Conservation (phyloP, 2,329 filamentous ascomycete genomes). For the Aspergillus sp. region DNA sequence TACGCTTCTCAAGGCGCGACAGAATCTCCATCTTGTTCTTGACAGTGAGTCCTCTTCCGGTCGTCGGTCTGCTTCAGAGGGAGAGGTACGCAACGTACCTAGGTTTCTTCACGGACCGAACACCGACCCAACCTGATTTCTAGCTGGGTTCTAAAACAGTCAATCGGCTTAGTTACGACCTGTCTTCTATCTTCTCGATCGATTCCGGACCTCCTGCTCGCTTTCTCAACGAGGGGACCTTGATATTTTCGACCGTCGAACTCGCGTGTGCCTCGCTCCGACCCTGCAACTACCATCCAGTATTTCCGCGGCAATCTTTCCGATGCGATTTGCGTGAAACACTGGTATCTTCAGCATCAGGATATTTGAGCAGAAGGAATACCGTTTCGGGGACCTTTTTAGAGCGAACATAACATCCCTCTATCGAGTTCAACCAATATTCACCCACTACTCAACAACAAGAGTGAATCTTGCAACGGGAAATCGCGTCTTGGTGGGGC, state of each 20-base stretch:
- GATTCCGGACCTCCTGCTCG: background rate
- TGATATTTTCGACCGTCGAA: constrained; percentile 4
- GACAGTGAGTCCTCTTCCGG: constrained; percentile 17
- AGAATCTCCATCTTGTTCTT: constrained; percentile 14
- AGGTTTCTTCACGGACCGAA: constrained; percentile 21
- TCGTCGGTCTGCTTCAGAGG: constrained; percentile 7
- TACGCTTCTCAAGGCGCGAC: constrained; percentile 29
- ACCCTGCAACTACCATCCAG: constrained; percentile 8
- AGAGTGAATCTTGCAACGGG: constrained; percentile 28
- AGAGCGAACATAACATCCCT: constrained; percentile 13
- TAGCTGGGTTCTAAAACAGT: constrained; percentile 11
- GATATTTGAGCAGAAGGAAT: constrained; percentile 12
- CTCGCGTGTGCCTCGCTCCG: constrained; percentile 20
- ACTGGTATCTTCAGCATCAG: constrained; percentile 12
- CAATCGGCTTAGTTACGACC: constrained; percentile 10
- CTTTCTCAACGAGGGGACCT: constrained; percentile 3
- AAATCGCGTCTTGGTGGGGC: constrained; percentile 36
- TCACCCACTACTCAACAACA: constrained; percentile 17
- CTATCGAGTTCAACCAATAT: constrained; percentile 13
- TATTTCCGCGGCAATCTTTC: constrained; percentile 16
- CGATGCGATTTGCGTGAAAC: constrained; percentile 35
- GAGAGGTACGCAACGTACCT: constrained; percentile 15
- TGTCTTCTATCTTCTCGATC: background rate
- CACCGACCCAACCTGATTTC: constrained; percentile 21
- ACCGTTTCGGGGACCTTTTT: constrained; percentile 6